Evolutionary conservation across 495 filamentous ascomycete species (phyloP), one percentile per base, ranked within the genome.

Genomic region (Copromyces sp.): DNA sequence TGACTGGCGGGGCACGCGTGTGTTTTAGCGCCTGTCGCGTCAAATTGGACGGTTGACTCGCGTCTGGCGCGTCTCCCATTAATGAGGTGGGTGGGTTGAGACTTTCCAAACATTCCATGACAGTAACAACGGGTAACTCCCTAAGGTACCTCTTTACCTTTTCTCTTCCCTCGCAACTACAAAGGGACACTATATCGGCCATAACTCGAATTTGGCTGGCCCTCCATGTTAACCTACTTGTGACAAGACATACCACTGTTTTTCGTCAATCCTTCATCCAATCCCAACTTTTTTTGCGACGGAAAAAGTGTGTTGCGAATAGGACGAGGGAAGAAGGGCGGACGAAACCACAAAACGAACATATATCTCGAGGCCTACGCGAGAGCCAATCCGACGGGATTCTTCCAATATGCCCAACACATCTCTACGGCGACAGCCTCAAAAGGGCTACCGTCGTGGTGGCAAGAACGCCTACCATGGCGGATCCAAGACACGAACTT

Each of bases 401-500:
- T 17, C 29, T 16, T 16, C 7, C 53, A 65, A 16, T 9, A 86
- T 86, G 84, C 80, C 84, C n/a, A 86, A 86, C 76, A 86, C 84
- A 11, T 78, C 80, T 11, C 76, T 86, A 32, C 82, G 84, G 14
- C 79, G 78, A 65, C 53, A 65, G 53, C 85, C 86, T 12, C 80
- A 84, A 72, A 85, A 86, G 73, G 87, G 87, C 73, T 89, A 84
- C 77, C 84, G 83, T 44, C 82, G 83, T 69, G 86, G 87, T 65
- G 83, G 83, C 42, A 89, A 85, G 78, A 71, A 74, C n/a, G 87
- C 86, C 75, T 88, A 87, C 78, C 86, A 87, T 83, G 87, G 87
- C 47, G 74, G 69, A 17, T 73, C 29, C 45, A 61, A 71, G 47
- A 80, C 85, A 80, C 88, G 72, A 92, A 97, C 93, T 3, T 90